Percentiles rank a stretch among this genome's conserved stretches.
phyloP scores from a whole-genome alignment of 2,329 filamentous ascomycete genomes.

The Niveomyces coronatus region DNA sequence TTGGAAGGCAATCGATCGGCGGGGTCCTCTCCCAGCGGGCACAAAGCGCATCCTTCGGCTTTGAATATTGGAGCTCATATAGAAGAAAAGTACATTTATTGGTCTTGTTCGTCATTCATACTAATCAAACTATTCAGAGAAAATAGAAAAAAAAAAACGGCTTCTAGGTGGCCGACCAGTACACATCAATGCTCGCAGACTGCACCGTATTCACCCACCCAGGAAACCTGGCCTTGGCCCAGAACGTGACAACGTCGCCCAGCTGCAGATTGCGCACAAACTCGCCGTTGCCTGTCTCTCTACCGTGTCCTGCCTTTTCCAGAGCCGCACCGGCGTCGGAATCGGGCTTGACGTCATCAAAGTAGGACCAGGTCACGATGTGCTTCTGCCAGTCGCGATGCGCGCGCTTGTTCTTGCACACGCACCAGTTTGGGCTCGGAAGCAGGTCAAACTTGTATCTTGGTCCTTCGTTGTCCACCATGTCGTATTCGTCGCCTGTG shows the following conservation, averaged over 20 bases:
- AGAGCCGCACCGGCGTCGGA: conserved; percentile 30
- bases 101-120: too few relatives aligned
- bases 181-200: conserved; percentile 43
- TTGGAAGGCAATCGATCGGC: not conserved
- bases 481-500: not conserved
- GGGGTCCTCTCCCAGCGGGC: too few relatives aligned
- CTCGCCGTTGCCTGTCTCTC: conserved; percentile 38
- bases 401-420: conserved; percentile 38
- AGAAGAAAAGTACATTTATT: too few relatives aligned
- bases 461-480: not conserved
- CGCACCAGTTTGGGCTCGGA: conserved; percentile 26
- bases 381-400: conserved; percentile 27
- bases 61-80: too few relatives aligned
- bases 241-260: conserved; percentile 53
- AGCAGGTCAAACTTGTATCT: conserved; percentile 28
- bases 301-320: conserved; percentile 36
- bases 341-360: conserved; percentile 35
- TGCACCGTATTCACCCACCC: conserved; percentile 44
- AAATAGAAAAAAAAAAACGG: not conserved
- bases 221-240: conserved; percentile 47
- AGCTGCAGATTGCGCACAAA: conserved; percentile 45
- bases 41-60: too few relatives aligned
- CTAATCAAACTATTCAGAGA: not conserved
- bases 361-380: conserved; percentile 42
- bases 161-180: conserved; percentile 37